These are phyloP conservation scores for Teratosphaeria nubilosa DNA, from an alignment of 2,329 filamentous ascomycete species.

Conservation along the genomic window DNA sequence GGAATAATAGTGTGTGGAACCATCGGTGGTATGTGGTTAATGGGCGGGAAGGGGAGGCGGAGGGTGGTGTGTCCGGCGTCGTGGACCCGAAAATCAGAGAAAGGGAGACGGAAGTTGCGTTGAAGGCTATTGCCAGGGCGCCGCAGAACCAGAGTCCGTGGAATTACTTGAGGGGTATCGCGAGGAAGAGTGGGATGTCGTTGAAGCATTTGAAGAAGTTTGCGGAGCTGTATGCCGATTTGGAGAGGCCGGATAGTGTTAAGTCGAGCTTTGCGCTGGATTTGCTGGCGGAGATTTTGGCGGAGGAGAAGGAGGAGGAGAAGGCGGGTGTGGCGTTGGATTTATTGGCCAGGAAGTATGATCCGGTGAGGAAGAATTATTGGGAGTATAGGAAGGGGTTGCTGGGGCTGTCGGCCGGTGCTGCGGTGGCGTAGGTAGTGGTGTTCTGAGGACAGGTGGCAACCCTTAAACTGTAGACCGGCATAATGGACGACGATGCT, in stretches of 20 bases:
- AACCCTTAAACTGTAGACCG: too few species aligned
- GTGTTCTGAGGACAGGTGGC: too few species aligned
- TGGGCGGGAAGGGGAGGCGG: conserved; percentile 34
- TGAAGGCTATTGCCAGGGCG: conserved; percentile 62
- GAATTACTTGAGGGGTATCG: conserved; percentile 77
- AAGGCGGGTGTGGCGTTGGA: conserved; percentile 61
- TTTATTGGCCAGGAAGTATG: conserved; percentile 73
- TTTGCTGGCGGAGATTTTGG: conserved; percentile 58
- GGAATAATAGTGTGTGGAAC: conserved; percentile 97
- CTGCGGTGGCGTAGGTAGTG: background rate
- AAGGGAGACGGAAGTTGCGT: conserved; percentile 59
- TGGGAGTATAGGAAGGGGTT: conserved; percentile 67
- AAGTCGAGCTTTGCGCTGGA: conserved; percentile 57
- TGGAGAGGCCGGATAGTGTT: conserved; percentile 42
- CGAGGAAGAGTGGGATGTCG: conserved; percentile 52
- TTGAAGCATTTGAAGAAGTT: conserved; percentile 43
- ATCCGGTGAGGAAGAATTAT: conserved; percentile 82
- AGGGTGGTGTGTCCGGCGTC: conserved; percentile 23
- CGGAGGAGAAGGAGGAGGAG: conserved; percentile 40
- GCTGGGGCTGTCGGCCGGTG: conserved; percentile 22
- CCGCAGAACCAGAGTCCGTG: conserved; percentile 92
- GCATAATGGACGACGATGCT: background rate
- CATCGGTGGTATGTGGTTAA: conserved; percentile 94
- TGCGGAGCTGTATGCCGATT: conserved; percentile 43
- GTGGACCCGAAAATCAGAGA: conserved; percentile 50